These are phyloP conservation scores for Ustilago cynodontis DNA, from an alignment of 1,284 basidiomycete species.

Conservation along the genomic window DNA sequence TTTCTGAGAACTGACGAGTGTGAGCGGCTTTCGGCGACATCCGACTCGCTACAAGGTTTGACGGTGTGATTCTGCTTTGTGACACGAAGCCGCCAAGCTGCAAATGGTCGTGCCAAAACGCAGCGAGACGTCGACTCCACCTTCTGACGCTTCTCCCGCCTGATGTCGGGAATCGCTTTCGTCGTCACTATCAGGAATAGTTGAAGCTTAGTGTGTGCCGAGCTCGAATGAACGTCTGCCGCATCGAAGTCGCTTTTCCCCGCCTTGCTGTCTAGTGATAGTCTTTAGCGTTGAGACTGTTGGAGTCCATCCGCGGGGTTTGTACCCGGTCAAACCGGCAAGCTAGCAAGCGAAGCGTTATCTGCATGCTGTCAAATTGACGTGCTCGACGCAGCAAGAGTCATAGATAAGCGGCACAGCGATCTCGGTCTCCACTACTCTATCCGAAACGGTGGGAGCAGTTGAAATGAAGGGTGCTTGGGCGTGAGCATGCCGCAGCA, in stretches of 20 bases:
- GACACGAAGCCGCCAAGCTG: not conserved
- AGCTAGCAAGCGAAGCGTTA: not conserved
- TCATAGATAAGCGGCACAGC: no score
- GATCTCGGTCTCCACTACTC: no score
- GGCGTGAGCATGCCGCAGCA: not conserved
- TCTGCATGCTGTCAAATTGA: not conserved
- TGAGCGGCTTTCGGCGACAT: not conserved
- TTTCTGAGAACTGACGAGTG: not conserved
- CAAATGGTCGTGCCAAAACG: not conserved
- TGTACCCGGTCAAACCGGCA: conserved; percentile 6
- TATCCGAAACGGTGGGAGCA: no score
- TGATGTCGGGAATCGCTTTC: not conserved
- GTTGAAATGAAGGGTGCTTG: not conserved
- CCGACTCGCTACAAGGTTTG: not conserved
- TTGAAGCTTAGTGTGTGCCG: not conserved
- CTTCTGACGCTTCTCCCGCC: not conserved
- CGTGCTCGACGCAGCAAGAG: not conserved
- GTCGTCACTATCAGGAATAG: not conserved
- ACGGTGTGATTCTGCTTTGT: not conserved
- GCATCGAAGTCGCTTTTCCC: conserved; percentile 11
- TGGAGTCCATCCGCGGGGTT: not conserved
- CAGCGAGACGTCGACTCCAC: not conserved
- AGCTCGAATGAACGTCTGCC: conserved; percentile 5
- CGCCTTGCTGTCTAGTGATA: conserved; percentile 4
- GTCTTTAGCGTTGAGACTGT: not conserved